These are phyloP conservation scores for Sclerotinia borealis DNA, from an alignment of 2,329 filamentous ascomycete genomes.

Conservation along the genomic window DNA sequence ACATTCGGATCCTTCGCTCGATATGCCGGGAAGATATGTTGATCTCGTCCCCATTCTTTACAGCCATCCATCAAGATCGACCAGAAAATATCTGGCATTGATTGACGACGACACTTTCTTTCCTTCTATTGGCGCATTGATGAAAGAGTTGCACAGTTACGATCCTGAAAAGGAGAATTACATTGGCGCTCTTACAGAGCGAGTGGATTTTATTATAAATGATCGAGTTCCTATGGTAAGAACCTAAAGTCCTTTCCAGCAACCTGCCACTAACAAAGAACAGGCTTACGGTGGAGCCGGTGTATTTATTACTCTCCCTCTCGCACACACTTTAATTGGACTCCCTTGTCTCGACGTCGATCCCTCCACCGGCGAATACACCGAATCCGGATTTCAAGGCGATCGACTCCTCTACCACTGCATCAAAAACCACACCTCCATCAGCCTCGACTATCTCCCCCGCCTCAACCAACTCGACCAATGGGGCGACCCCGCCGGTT, in stretches of 20 bases:
- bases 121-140: constrained; percentile 25
- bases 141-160: constrained; percentile 32
- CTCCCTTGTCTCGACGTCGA: constrained; percentile 26
- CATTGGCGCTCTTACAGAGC: constrained; percentile 31
- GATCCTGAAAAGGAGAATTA: constrained; percentile 27
- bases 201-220: constrained; percentile 28
- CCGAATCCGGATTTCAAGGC: constrained; percentile 27
- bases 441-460: constrained; percentile 26
- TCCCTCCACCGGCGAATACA: constrained; percentile 19
- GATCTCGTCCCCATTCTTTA: constrained; percentile 49
- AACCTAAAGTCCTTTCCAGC: constrained; percentile 3
- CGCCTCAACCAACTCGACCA: constrained; percentile 29
- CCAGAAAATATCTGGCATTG: constrained; percentile 29
- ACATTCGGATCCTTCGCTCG: constrained; percentile 45
- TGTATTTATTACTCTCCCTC: constrained; percentile 27
- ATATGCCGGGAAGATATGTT: constrained; percentile 55
- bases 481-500: constrained; percentile 30
- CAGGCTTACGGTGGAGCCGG: constrained; percentile 31
- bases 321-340: constrained; percentile 19
- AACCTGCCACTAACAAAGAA: constrained; percentile 19
- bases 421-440: constrained; percentile 24
- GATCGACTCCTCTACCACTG: constrained; percentile 32
- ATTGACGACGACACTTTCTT: constrained; percentile 34
- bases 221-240: constrained; percentile 12
- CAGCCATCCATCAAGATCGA: constrained; percentile 37